Percentiles rank a stretch among this genome's conserved stretches.
phyloP scores from a whole-genome alignment of 345 rosid genomes.

The Hibiscus trionum region DNA sequence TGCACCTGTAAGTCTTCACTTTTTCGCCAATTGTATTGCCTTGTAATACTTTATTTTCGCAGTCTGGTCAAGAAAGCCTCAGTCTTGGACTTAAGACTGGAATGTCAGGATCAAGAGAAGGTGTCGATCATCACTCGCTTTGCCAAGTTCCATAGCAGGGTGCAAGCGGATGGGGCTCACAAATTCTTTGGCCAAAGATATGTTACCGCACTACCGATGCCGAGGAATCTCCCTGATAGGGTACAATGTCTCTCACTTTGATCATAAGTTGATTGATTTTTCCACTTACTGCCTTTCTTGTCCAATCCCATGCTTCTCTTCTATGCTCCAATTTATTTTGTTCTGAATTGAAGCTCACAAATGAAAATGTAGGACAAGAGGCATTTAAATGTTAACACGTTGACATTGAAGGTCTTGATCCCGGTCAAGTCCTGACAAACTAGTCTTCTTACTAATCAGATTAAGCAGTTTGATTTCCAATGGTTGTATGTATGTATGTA shows the following conservation, averaged over 20 bases:
- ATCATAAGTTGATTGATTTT: background rate
- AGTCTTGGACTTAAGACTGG: too few relatives aligned
- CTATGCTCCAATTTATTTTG: slow-evolving; percentile 9
- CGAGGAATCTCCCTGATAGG: background rate
- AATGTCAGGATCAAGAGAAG: too few relatives aligned
- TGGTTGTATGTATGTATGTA: background rate
- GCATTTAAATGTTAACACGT: background rate
- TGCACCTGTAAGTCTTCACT: too few relatives aligned
- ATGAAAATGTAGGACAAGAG: slow-evolving; percentile 28
- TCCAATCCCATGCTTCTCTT: slow-evolving; percentile 5
- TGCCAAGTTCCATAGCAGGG: too few relatives aligned
- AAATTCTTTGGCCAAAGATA: too few relatives aligned
- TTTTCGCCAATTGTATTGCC: too few relatives aligned
- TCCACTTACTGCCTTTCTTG: slow-evolving; percentile 13
- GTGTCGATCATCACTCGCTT: too few relatives aligned
- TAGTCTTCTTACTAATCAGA: background rate
- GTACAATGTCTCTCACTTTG: background rate
- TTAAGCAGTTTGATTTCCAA: background rate
- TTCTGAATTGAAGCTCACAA: slow-evolving; percentile 20
- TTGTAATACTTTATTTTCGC: too few relatives aligned
- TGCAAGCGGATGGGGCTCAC: too few relatives aligned
- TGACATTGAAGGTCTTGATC: background rate
- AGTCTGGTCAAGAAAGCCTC: too few relatives aligned
- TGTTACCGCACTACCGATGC: background rate
- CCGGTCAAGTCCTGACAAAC: background rate